Evolutionary conservation across 2,329 filamentous ascomycete genomes (phyloP), one percentile per base, ranked within the genome.

Genomic region (Beauveria sp.): DNA sequence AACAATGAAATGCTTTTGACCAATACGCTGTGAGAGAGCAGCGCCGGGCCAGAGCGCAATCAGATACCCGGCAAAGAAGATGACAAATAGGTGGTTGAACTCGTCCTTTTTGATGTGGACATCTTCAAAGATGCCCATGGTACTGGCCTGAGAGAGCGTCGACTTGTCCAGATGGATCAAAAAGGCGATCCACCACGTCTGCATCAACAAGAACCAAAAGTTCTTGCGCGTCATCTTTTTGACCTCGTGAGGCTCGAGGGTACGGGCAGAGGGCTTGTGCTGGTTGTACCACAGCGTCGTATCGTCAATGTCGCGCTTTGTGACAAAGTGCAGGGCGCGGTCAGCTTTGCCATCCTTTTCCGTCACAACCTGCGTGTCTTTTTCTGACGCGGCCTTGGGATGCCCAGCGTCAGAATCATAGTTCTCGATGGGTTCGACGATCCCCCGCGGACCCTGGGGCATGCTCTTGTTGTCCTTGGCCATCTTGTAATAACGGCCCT

Each of bases 101-200:
- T 67, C 54, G 12, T 65, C 53, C 52, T 67, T 66, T 18, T 48
- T 63, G 61, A 66, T 66, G 26, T 63, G 41, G 5, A 67, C 66
- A 30, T 68, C 66, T n/a, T 66, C 62, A n/a, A 67, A 66, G n/a
- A 68, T 65, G 37, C 66, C 66, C 66, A 68, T 68, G 46, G 65
- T 66, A 48, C 64, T 66, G 40, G 66, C 66, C 51, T 64, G 63
- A 2, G 65, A 64, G 2, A 68, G 64, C 0, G 66, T 68, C 20
- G 66, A 68, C 53, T 68, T 67, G 63, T 68, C 66, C 6, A 68
- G 59, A 55, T 68, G 66, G 53, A 68, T 68, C n/a, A 68, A 56
- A 51, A 68, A 68, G 24, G 65, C 64, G 9, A 66, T 57, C 63
- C 65, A 66, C 65, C 65, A 66, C 5, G 66, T 68, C 63, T 68